Evolutionary conservation across 2,329 filamentous ascomycete genomes (phyloP).

Genomic region (Curvularia sp.): DNA sequence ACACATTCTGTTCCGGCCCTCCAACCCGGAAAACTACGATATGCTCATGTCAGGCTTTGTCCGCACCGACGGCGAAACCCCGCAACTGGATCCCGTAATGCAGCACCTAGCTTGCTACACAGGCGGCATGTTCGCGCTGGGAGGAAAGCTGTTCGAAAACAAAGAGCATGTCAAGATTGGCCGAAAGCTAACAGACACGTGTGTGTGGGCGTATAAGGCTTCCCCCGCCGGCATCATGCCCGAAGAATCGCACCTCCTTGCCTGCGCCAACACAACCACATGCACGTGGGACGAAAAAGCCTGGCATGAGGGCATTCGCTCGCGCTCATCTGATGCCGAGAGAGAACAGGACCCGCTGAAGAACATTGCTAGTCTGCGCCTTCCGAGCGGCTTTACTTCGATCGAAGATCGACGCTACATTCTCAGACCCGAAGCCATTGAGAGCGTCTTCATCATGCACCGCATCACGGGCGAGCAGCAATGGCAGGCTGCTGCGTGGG

Average conservation of each 20-base stretch:
- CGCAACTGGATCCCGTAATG: conserved; percentile 58
- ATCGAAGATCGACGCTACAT: conserved; percentile 57
- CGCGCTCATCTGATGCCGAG: conserved; percentile 28
- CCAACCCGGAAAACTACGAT: conserved; percentile 56
- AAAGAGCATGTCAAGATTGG: conserved; percentile 63
- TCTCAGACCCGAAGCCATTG: conserved; percentile 64
- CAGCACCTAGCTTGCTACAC: conserved; percentile 67
- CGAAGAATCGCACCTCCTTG: conserved; percentile 62
- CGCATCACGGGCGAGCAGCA: conserved; percentile 63
- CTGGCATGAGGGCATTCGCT: conserved; percentile 56
- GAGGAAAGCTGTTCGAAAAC: conserved; percentile 64
- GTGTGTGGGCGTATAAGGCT: conserved; percentile 68
- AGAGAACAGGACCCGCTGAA: conserved; percentile 43
- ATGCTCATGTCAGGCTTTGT: conserved; percentile 58
- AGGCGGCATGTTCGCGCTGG: conserved; percentile 68
- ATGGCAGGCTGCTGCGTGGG: conserved; percentile 57
- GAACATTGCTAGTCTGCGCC: conserved; percentile 50
- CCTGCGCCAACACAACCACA: conserved; percentile 53
- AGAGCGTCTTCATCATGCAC: conserved; percentile 68
- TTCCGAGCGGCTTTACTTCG: conserved; percentile 55
- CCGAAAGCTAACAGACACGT: conserved; percentile 65
- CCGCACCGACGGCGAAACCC: conserved; percentile 42
- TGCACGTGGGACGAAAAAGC: conserved; percentile 64
- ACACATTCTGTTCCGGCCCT: conserved; percentile 59
- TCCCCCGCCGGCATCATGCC: conserved; percentile 68